Base-by-base conservation (phyloP, 176 grass and related monocot species). In the Zea luxurians region DNA sequence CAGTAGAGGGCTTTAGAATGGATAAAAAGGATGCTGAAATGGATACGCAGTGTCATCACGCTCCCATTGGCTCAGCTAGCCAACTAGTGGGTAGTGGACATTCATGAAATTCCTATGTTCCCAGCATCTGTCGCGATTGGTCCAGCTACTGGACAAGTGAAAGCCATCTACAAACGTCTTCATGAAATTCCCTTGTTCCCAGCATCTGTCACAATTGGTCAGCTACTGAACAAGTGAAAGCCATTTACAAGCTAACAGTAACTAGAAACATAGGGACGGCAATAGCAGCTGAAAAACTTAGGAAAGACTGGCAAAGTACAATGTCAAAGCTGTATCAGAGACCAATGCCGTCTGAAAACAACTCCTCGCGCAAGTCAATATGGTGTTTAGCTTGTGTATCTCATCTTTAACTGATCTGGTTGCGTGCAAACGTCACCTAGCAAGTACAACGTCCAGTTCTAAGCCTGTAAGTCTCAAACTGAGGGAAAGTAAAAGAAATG, bases 81-180 rank as follows among this genome's bases (percentile, higher is more conserved):
- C 35, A 41, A 12, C 61, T 65, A 38, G 45, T 65, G 47, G 46
- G 35, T 42, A 58, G 41, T 11, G 15, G 7, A 43, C 80, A 76
- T 75, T 65, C 58, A 64, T 40, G 13, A 50, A 68, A 75, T 54
- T 80, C 34, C 13, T 17, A 41, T 76, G 63, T 70, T 84, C 48
- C 63, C 27, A 76, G 46, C 35, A 59, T 76, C 44, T 79, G 57
- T 69, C n/a, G 45, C 36, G 8, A 67, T 36, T 67, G 68, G 13
- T 52, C 52, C 66, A 60, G 42, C 12, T 75, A 18, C 8, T 83
- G 68, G 55, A 37, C 81, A 75, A 83, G 40, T 55, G 34, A 13
- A 54, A 48, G 34, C 1, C 12, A 27, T 75, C 18, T n/a, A 58
- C 52, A 55, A 6, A 13, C 2, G n/a, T 8, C 80, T 70, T 64